Percentiles rank a stretch among this genome's conserved stretches.
Evolutionary conservation across 257 asterid genomes (phyloP).

Genomic region (Anisodus acutangulus): DNA sequence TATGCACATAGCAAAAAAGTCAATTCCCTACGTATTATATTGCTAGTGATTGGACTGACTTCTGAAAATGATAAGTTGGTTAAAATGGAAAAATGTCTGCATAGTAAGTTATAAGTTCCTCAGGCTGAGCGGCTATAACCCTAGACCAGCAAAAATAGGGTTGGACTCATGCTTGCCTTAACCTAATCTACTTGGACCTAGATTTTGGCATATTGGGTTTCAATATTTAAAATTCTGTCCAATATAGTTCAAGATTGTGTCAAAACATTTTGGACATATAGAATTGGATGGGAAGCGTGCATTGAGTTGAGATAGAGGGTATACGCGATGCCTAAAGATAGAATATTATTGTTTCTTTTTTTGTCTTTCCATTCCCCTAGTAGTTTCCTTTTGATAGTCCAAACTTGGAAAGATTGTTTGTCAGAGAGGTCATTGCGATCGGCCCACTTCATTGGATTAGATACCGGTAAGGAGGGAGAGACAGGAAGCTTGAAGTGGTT

Average conservation of each 20-base stretch:
- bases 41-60: neutral
- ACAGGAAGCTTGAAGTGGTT: conserved; percentile 2
- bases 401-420: conserved; percentile 13
- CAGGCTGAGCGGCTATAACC: neutral
- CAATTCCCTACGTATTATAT: neutral
- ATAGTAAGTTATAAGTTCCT: neutral
- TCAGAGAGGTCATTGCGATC: neutral
- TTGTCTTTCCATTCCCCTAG: neutral
- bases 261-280: neutral
- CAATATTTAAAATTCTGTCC: neutral
- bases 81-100: neutral
- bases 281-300: neutral
- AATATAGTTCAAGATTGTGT: neutral
- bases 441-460: neutral
- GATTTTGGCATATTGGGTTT: neutral
- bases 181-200: neutral
- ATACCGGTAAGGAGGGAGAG: neutral
- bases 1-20: neutral
- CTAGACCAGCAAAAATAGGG: neutral
- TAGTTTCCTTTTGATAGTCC: neutral
- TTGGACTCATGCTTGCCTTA: neutral
- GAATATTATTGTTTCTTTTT: neutral
- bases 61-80: conserved; percentile 19
- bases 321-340: neutral
- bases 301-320: neutral